These are phyloP conservation scores for Rachicladosporium sp. DNA, from an alignment of 2,329 filamentous ascomycete genomes.

Conservation along the genomic window DNA sequence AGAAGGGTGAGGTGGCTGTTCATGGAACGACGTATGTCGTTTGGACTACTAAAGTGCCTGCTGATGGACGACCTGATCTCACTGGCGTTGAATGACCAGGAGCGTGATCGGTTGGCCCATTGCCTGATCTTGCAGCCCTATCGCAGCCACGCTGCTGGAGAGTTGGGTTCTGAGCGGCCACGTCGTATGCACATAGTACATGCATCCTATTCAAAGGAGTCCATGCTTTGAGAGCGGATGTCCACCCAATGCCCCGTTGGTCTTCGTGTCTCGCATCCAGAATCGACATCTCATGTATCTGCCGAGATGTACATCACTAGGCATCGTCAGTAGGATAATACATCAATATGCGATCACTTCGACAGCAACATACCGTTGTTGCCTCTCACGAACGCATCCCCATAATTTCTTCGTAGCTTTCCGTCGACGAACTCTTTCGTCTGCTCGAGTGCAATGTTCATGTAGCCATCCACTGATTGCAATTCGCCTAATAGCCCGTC, in stretches of 20 bases:
- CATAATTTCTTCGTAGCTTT: slow-evolving; percentile 68
- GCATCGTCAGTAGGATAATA: too few species aligned
- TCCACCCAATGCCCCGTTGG: too few species aligned
- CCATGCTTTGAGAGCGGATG: too few species aligned
- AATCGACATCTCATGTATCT: slow-evolving; percentile 32
- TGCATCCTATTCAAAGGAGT: too few species aligned
- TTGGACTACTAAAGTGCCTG: slow-evolving; percentile 43
- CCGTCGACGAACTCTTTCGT: slow-evolving; percentile 86
- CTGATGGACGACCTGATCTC: slow-evolving; percentile 15
- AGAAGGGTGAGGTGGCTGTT: slow-evolving; percentile 48
- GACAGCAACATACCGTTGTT: slow-evolving; percentile 49
- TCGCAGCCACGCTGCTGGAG: too few species aligned
- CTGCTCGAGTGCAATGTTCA: slow-evolving; percentile 98
- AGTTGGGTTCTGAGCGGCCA: too few species aligned
- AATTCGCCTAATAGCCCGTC: slow-evolving; percentile 56
- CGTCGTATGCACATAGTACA: too few species aligned
- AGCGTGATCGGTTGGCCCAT: too few species aligned
- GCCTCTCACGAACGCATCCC: slow-evolving; percentile 88
- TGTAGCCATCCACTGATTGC: slow-evolving; percentile 95
- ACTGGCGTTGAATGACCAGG: slow-evolving; percentile 11
- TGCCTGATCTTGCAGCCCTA: too few species aligned
- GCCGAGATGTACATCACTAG: slow-evolving; percentile 58
- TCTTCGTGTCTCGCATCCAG: too few species aligned
- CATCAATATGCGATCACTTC: too few species aligned
- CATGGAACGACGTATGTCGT: slow-evolving; percentile 52